Evolutionary conservation across 2,329 filamentous ascomycete species (phyloP).

Genomic region (Periglandula ipomoeae): DNA sequence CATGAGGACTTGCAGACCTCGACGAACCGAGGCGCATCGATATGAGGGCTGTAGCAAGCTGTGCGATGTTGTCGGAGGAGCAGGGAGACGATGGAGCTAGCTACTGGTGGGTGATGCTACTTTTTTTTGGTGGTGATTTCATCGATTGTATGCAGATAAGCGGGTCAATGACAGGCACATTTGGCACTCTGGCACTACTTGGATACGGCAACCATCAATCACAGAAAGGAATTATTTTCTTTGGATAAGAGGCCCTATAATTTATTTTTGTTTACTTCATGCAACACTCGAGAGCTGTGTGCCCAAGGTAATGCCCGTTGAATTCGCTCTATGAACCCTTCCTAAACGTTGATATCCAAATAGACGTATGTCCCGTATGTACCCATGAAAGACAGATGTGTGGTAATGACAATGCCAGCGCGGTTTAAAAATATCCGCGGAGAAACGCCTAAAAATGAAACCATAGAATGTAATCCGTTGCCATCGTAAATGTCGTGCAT

Average conservation of each 20-base stretch:
- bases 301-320: neutral
- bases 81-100: neutral
- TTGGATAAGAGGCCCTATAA: neutral
- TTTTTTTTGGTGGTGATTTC: neutral
- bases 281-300: neutral
- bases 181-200: neutral
- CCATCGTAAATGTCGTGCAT: neutral
- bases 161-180: neutral
- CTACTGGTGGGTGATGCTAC: no score
- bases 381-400: neutral
- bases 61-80: neutral
- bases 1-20: constrained; percentile 32
- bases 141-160: constrained; percentile 1
- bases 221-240: no score
- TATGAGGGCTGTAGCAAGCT: constrained; percentile 2
- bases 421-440: no score
- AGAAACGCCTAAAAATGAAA: no score
- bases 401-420: neutral
- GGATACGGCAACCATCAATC: neutral
- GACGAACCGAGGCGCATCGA: constrained; percentile 16
- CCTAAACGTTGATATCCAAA: neutral
- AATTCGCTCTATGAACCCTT: neutral
- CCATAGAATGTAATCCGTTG: no score
- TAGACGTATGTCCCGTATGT: no score
- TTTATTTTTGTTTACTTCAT: neutral